phyloP scores from a whole-genome alignment of 208 protist genomes.

The Crithidia bombi region DNA sequence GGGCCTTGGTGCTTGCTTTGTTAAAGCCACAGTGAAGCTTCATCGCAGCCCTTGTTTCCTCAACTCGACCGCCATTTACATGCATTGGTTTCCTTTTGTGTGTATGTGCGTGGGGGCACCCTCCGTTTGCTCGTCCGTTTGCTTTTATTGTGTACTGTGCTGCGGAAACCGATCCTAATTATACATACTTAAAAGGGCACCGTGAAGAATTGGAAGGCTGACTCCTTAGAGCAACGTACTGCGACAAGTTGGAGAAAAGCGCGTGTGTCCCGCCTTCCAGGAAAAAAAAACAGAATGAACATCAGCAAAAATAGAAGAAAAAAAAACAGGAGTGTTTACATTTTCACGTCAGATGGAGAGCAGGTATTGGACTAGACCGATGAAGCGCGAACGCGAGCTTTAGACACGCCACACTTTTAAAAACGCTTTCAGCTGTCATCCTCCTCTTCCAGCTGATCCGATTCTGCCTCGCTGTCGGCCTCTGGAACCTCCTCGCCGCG shows the following conservation, averaged over 20 bases:
- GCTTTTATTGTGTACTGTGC: no score
- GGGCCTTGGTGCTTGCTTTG: no score
- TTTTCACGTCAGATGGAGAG: not conserved
- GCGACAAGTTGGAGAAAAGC: not conserved
- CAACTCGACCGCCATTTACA: no score
- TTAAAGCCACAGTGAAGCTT: no score
- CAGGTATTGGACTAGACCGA: not conserved
- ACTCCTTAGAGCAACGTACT: no score
- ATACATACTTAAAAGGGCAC: not conserved
- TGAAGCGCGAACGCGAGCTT: not conserved
- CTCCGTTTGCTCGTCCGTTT: no score
- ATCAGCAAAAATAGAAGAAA: not conserved
- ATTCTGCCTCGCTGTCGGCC: constrained; percentile 88
- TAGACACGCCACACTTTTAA: not conserved
- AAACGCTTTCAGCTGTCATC: constrained; percentile 52
- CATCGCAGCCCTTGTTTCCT: no score
- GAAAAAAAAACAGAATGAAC: not conserved
- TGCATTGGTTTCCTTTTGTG: no score
- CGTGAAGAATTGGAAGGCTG: no score
- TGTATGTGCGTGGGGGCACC: no score
- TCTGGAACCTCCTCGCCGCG: constrained; percentile 90
- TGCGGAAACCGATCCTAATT: not conserved
- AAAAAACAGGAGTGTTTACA: not conserved
- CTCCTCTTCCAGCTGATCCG: constrained; percentile 74
- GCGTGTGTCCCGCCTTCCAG: not conserved